Conservation (phyloP, 2,329 filamentous ascomycete species). For the Thielaviopsis musarum region DNA sequence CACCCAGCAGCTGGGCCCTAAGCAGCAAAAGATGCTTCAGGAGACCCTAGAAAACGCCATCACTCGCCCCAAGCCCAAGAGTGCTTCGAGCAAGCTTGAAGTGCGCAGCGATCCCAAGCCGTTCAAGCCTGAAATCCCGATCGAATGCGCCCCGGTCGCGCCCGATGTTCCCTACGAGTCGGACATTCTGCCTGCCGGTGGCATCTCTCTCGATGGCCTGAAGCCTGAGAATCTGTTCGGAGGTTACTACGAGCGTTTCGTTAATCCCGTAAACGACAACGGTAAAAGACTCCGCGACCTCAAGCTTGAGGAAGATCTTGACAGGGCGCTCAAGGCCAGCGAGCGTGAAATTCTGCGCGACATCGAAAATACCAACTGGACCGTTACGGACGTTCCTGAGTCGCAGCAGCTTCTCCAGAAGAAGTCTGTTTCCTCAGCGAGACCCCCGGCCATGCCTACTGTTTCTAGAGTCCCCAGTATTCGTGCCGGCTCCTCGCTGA, state of each 20-base stretch:
- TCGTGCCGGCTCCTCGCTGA: conserved; percentile 7
- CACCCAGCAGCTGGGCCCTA: conserved; percentile 45
- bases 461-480: conserved; percentile 4
- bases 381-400: conserved; percentile 37
- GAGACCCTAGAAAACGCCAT: conserved; percentile 38
- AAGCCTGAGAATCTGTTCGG: conserved; percentile 42
- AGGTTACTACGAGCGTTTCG: conserved; percentile 44
- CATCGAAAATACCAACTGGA: conserved; percentile 45
- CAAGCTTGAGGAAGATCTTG: conserved; percentile 38
- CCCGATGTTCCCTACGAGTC: conserved; percentile 51
- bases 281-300: conserved; percentile 46
- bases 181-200: conserved; percentile 45
- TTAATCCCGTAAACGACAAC: conserved; percentile 48
- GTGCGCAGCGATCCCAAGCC: conserved; percentile 32
- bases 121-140: conserved; percentile 35
- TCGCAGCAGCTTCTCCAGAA: conserved; percentile 15
- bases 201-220: conserved; percentile 38
- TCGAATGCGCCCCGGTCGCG: conserved; percentile 73
- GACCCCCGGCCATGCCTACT: conserved; percentile 4
- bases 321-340: conserved; percentile 34
- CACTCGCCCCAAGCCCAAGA: conserved; percentile 39
- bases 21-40: conserved; percentile 29
- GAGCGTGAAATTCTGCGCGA: conserved; percentile 53
- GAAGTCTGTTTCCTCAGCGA: conserved; percentile 20
- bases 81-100: conserved; percentile 40